These are phyloP conservation scores for Calycina herbarum DNA, from an alignment of 2,329 filamentous ascomycete species.

Conservation along the genomic window DNA sequence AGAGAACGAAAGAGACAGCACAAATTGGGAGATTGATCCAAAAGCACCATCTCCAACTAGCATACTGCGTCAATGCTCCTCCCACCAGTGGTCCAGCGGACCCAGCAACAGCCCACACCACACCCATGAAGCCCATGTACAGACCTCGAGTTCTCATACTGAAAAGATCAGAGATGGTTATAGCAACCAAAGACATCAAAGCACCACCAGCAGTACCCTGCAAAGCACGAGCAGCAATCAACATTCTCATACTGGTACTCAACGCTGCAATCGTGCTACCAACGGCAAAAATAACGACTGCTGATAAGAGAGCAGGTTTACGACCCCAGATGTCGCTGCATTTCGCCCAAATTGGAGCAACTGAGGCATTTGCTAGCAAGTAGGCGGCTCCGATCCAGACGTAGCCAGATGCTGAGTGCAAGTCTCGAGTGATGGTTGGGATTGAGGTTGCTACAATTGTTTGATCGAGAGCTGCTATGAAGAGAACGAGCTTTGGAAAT, in stretches of 20 bases:
- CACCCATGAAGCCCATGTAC: constrained; percentile 60
- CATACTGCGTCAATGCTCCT: constrained; percentile 58
- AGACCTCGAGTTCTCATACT: constrained; percentile 57
- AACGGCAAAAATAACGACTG: constrained; percentile 61
- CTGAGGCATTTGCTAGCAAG: constrained; percentile 48
- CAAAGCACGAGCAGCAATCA: constrained; percentile 60
- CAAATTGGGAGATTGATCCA: constrained; percentile 53
- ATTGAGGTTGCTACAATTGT: constrained; percentile 43
- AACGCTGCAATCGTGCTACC: constrained; percentile 62
- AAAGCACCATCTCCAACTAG: constrained; percentile 61
- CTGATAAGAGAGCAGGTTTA: constrained; percentile 60
- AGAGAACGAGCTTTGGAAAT: constrained; percentile 5
- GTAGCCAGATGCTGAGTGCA: constrained; percentile 47
- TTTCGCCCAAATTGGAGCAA: constrained; percentile 48
- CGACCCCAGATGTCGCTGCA: constrained; percentile 67
- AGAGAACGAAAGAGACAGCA: constrained; percentile 47
- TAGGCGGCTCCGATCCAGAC: constrained; percentile 55
- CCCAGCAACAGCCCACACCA: constrained; percentile 61
- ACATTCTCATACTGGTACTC: constrained; percentile 58
- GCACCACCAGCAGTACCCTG: constrained; percentile 66
- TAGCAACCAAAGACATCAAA: constrained; percentile 62
- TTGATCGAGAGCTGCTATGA: neutral
- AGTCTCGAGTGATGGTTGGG: constrained; percentile 41
- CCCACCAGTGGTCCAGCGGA: constrained; percentile 62
- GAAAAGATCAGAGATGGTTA: constrained; percentile 64